A percentile compares a stretch with the other conserved stretches of the same genome.
Evolutionary conservation across 2,329 filamentous ascomycete species (phyloP).

Genomic region (Arthrobotrys sinensis): DNA sequence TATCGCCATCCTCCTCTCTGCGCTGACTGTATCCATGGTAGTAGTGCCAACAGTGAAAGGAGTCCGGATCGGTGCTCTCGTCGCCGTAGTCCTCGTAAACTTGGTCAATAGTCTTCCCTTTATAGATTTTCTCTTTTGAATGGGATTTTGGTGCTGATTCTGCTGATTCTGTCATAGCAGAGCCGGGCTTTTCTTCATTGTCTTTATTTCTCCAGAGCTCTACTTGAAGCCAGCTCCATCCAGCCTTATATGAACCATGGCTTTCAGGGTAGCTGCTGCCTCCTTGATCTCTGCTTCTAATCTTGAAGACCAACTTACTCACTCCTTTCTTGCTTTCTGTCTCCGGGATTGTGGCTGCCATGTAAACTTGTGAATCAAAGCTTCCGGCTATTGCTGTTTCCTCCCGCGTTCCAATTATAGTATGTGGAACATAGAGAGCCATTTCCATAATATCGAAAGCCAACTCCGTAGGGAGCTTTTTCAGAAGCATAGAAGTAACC

Average conservation of each 20-base stretch:
- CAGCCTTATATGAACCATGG: constrained; percentile 19
- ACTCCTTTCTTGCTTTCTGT: constrained; percentile 6
- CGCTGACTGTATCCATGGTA: constrained; percentile 26
- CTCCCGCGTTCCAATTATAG: background rate
- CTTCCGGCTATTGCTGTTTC: constrained; percentile 8
- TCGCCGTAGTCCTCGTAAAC: constrained; percentile 9
- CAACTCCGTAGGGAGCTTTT: constrained; percentile 33
- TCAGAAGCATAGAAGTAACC: constrained; percentile 4
- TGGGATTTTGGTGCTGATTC: background rate
- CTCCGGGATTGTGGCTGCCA: constrained; percentile 29
- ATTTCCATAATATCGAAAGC: constrained; percentile 28
- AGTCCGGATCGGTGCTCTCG: background rate
- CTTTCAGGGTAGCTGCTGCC: constrained; percentile 1
- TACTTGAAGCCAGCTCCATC: constrained; percentile 38
- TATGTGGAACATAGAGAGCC: constrained; percentile 22
- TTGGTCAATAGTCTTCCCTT: constrained; percentile 5
- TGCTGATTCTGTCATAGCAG: background rate
- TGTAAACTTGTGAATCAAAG: constrained; percentile 22
- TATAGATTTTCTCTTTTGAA: background rate
- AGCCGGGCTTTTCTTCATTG: background rate
- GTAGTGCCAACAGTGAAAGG: constrained; percentile 13
- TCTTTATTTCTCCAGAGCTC: constrained; percentile 32
- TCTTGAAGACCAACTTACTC: constrained; percentile 23
- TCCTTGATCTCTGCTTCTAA: constrained; percentile 31
- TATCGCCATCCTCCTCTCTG: constrained; percentile 23